Conservation (phyloP, 495 filamentous ascomycete genomes). For the Pyrenula aspistea region DNA sequence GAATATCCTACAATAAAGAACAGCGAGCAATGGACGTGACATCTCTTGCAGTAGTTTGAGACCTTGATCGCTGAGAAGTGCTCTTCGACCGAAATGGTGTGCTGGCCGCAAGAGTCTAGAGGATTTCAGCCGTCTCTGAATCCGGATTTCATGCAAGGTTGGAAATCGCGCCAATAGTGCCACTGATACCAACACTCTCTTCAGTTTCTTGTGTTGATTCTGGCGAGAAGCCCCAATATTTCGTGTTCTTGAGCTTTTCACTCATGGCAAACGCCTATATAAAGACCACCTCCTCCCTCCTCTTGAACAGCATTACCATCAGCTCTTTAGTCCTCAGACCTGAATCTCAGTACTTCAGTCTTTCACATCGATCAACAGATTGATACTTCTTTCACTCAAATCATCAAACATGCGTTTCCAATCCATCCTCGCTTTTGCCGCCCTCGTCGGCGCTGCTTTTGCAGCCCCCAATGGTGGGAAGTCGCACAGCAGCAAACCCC, state of each 20-base stretch:
- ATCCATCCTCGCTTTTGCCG: background rate
- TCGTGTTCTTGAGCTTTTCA: background rate
- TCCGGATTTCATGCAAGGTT: background rate
- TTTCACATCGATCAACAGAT: background rate
- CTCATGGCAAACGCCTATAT: background rate
- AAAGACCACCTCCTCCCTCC: background rate
- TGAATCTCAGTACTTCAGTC: background rate
- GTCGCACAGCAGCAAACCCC: background rate
- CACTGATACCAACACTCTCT: background rate
- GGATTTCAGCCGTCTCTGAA: background rate
- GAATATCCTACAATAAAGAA: background rate
- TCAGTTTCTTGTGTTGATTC: background rate
- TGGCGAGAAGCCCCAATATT: background rate
- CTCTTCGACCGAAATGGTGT: background rate
- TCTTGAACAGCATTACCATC: background rate
- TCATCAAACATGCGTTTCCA: background rate
- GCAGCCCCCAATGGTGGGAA: background rate
- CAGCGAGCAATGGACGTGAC: background rate
- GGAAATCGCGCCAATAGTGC: background rate
- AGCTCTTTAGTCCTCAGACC: background rate
- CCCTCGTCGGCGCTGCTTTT: background rate
- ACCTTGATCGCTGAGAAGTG: background rate
- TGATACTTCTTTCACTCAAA: background rate
- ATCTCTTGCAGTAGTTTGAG: background rate
- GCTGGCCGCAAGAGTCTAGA: background rate